phyloP scores from a whole-genome alignment of 164 flowering plant species.

The Berberis vulgaris region DNA sequence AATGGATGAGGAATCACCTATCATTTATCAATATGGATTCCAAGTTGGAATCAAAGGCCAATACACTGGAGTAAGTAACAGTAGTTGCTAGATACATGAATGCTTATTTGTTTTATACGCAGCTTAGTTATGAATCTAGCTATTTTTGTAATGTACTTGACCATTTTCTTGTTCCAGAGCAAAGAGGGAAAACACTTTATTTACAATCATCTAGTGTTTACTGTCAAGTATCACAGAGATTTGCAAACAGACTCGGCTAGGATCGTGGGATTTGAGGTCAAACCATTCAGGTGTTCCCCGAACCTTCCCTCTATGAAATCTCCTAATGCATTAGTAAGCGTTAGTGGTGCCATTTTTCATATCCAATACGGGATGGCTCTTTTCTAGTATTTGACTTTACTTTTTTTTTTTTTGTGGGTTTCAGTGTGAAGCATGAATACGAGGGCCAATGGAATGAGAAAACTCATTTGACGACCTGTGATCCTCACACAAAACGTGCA shows the following conservation, averaged over 20 bases:
- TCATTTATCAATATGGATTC: slow-evolving; percentile 72
- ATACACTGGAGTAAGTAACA: slow-evolving; percentile 50
- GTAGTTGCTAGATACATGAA: too few relatives aligned
- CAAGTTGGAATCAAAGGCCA: slow-evolving; percentile 74
- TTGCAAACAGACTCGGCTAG: slow-evolving; percentile 54
- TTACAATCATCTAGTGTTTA: slow-evolving; percentile 76
- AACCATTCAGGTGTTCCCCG: slow-evolving; percentile 66
- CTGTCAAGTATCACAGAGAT: slow-evolving; percentile 82
- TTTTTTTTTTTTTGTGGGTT: too few relatives aligned
- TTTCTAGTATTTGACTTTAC: slow-evolving; percentile 3
- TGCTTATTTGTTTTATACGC: neutral
- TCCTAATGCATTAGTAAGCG: neutral
- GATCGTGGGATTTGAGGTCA: slow-evolving; percentile 95
- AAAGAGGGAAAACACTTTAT: slow-evolving; percentile 79
- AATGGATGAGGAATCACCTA: slow-evolving; percentile 45
- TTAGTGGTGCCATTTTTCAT: slow-evolving; percentile 2
- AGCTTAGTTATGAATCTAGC: neutral
- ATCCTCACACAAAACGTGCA: slow-evolving; percentile 65
- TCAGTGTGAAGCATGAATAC: slow-evolving; percentile 77
- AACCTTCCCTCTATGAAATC: neutral
- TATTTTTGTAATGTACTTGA: neutral
- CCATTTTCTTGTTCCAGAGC: slow-evolving; percentile 35
- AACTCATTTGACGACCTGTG: slow-evolving; percentile 65
- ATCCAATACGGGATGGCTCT: slow-evolving; percentile 1
- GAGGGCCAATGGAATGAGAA: slow-evolving; percentile 67